Evolutionary conservation across 768 basidiomycete genomes (phyloP).

Genomic region (Pulveroboletus ravenelii): DNA sequence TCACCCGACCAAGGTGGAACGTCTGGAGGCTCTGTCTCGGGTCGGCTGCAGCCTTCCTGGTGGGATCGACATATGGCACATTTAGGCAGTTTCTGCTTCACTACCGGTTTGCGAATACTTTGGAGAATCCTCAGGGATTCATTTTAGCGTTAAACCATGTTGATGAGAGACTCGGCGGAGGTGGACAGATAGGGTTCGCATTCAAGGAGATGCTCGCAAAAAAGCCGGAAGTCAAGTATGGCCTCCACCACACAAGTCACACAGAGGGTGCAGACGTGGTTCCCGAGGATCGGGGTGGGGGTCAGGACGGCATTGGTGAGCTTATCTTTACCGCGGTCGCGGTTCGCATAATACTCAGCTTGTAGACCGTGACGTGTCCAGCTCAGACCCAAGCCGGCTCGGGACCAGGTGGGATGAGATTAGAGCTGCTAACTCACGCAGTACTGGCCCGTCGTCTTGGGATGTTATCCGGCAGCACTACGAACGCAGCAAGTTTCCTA

Average conservation of each 20-base stretch:
- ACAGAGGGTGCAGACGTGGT: slow-evolving; percentile 4
- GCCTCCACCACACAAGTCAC: slow-evolving; percentile 1
- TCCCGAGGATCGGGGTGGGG: slow-evolving; percentile 15
- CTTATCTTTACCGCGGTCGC: not conserved
- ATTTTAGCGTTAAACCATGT: slow-evolving; percentile 29
- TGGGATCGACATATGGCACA: slow-evolving; percentile 33
- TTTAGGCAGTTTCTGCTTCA: slow-evolving; percentile 28
- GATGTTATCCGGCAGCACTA: slow-evolving; percentile 60
- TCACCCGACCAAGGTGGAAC: slow-evolving; percentile 29
- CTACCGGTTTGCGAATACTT: slow-evolving; percentile 26
- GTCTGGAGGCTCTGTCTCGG: slow-evolving; percentile 22
- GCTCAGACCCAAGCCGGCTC: slow-evolving; percentile 8
- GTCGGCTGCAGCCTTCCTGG: slow-evolving; percentile 21
- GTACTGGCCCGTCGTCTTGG: slow-evolving; percentile 53
- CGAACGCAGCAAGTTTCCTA: slow-evolving; percentile 31
- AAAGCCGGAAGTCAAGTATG: slow-evolving; percentile 10
- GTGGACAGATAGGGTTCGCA: slow-evolving; percentile 24
- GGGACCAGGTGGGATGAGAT: slow-evolving; percentile 63
- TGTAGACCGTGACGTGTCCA: slow-evolving; percentile 5
- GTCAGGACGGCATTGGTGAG: slow-evolving; percentile 13
- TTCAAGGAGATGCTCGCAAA: slow-evolving; percentile 22
- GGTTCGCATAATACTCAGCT: not conserved
- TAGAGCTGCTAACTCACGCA: slow-evolving; percentile 47
- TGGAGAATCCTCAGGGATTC: slow-evolving; percentile 30
- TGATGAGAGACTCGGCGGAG: slow-evolving; percentile 29